Evolutionary conservation across 2,329 filamentous ascomycete species (phyloP).

Genomic region (Emmonsiellopsis sp.): DNA sequence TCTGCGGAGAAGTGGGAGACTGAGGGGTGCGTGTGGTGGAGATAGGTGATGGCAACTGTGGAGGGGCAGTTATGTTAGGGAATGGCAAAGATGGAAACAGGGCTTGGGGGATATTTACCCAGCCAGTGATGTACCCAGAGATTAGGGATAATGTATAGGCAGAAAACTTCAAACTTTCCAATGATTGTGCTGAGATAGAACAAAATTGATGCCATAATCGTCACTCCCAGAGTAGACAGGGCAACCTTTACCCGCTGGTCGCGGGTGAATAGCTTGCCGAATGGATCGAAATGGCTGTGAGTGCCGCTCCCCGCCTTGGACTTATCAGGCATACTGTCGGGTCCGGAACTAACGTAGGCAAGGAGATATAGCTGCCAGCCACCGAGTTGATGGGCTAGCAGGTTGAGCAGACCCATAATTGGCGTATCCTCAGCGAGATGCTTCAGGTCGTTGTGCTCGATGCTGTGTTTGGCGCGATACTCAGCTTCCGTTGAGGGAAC

Average conservation of each 20-base stretch:
- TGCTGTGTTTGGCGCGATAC: slow-evolving; percentile 29
- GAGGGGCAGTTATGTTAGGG: slow-evolving; percentile 4
- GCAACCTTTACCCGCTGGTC: slow-evolving; percentile 49
- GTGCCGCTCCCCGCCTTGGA: slow-evolving; percentile 13
- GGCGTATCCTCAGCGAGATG: slow-evolving; percentile 51
- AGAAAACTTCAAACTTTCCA: slow-evolving; percentile 48
- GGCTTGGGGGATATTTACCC: slow-evolving; percentile 32
- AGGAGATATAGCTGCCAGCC: slow-evolving; percentile 58
- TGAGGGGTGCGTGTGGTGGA: slow-evolving; percentile 58
- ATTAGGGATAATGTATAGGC: slow-evolving; percentile 57
- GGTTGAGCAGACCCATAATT: slow-evolving; percentile 44
- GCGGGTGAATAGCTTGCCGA: slow-evolving; percentile 51
- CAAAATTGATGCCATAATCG: slow-evolving; percentile 42
- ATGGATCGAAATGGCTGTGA: slow-evolving; percentile 51
- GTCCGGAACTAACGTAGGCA: slow-evolving; percentile 47
- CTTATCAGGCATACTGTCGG: slow-evolving; percentile 34
- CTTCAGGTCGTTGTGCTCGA: slow-evolving; percentile 45
- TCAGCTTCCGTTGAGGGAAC: slow-evolving; percentile 43
- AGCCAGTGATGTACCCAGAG: slow-evolving; percentile 65
- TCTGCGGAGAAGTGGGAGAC: slow-evolving; percentile 52
- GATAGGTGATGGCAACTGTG: slow-evolving; percentile 62
- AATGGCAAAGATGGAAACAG: background rate
- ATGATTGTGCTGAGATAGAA: slow-evolving; percentile 45
- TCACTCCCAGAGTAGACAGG: slow-evolving; percentile 53
- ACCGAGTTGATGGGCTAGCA: slow-evolving; percentile 54